Base-by-base conservation (phyloP, 169 alveolate genomes). In the Plasmodium gonderi region DNA sequence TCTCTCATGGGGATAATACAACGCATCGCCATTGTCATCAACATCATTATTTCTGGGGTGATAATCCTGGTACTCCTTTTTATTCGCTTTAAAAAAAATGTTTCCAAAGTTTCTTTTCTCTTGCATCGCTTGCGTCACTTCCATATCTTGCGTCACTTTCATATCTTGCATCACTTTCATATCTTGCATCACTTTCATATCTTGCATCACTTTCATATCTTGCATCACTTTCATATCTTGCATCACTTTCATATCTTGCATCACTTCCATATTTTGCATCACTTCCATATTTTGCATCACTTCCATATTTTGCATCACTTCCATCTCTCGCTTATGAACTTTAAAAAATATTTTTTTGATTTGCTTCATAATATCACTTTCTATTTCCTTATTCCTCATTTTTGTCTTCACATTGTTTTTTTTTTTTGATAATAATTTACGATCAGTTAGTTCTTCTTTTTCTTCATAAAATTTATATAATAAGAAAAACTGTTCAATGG, bases 401-500 rank as follows among this genome's bases (percentile, higher is more conserved):
- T 64, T 80, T 26, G 26, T 14, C 12, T 17, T 77, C 23, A 12
- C 20, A 9, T 20, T 76, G 20, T 83, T 83, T 17, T 60, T 54
- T 17, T 76, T 17, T 83, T 11, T 9, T 74, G 72, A 29, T 20
- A 23, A 8, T 7, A 3, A 60, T 3, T 40, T 45, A 20, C 75
- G 26, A 11, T 31, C 79, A 2, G 33, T 12, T 26, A 20, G 23
- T n/a, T 29, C 76, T 40, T 33, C 44, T 49, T 31, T 69, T 76
- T 72, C 79, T 31, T 69, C 38, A 42, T 80, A 65, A 8, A 68
- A 69, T 83, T 83, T 72, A 36, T 83, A 74, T 20, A 83, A 20
- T n/a, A 72, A 36, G 31, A 83, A 83, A 31, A 83, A 83, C 29
- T 69, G 82, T 17, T 83, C 92, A 8, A 83, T 42, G 23, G 76